Base-by-base conservation (phyloP, 306 rosid species). In the Medicago ruthenica region DNA sequence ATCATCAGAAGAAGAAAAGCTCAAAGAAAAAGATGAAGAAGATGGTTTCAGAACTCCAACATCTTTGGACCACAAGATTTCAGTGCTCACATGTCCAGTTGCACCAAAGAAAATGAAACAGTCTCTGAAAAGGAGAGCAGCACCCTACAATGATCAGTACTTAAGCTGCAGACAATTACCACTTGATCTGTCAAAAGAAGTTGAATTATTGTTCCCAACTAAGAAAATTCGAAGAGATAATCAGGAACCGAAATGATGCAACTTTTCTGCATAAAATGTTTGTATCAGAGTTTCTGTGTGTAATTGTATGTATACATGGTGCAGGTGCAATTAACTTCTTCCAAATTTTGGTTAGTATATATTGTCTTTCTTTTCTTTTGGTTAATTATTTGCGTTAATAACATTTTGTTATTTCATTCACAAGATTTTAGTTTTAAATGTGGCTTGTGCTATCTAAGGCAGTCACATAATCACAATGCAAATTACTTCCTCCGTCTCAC, bases 21-120 rank as follows among this genome's bases (percentile, higher is more conserved):
- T 21, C 22, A 21, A 21, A 27, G 34, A 27, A 3, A 27, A 27
- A 27, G 63, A 72, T 1, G 37, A 44, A 1, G 79, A 82, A 73
- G 97, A 88, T 81, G 98, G 98, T 0, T 87, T 80, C 79, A 86
- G 65, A 79, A 92, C 98, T 60, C 98, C 98, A 61, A 85, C 89
- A 40, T 68, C 86, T 13, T 34, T 72, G 81, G 86, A 86, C 16
- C 84, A 83, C 83, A 87, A 62, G 83, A 83, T 92, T 63, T 86
- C 88, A 8, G 83, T 13, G 21, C 57, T 64, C 53, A 70, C 73
- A 10, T 92, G 96, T 45, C 98, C 98, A 18, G 82, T 87, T 18
- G 79, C 91, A 62, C 97, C 97, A 31, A 83, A 72, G 73, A 88
- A 88, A 63, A 84, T 73, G 1, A 80, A 82, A 60, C 47, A 80